Conservation (phyloP, 2,329 filamentous ascomycete genomes). For the Hansfordia pulvinata region DNA sequence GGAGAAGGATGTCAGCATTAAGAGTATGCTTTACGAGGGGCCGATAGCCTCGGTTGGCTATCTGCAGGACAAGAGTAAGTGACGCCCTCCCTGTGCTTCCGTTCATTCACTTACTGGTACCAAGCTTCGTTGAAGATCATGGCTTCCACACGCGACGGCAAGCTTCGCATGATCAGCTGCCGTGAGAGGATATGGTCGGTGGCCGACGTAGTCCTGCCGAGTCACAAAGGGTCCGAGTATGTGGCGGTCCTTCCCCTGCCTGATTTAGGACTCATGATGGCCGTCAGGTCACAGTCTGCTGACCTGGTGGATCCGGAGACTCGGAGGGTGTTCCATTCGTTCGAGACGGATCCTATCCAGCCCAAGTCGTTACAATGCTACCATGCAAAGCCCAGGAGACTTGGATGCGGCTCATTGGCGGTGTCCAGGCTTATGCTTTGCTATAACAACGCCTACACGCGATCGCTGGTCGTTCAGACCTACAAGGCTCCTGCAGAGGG, state of each 20-base stretch:
- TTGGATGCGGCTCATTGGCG: conserved; percentile 38
- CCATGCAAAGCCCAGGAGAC: conserved; percentile 35
- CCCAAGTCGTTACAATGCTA: conserved; percentile 46
- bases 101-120: conserved; percentile 11
- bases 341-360: conserved; percentile 43
- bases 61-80: conserved; percentile 30
- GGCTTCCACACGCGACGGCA: conserved; percentile 16
- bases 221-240: conserved; percentile 27
- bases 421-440: conserved; percentile 50
- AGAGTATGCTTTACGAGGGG: too few species aligned
- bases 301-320: conserved; percentile 47
- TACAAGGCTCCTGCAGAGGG: conserved; percentile 40
- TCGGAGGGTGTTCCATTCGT: conserved; percentile 44
- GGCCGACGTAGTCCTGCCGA: conserved; percentile 29
- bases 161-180: conserved; percentile 13
- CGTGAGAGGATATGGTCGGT: conserved; percentile 31
- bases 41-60: conserved; percentile 28
- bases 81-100: not conserved
- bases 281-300: conserved; percentile 40
- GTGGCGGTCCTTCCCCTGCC: conserved; percentile 46
- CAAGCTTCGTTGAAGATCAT: conserved; percentile 16
- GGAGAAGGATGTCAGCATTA: conserved; percentile 31
- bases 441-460: conserved; percentile 45
- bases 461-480: conserved; percentile 51
- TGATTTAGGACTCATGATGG: conserved; percentile 43